Conservation (phyloP, 2,329 filamentous ascomycete genomes). For the Colletotrichum aenigma region DNA sequence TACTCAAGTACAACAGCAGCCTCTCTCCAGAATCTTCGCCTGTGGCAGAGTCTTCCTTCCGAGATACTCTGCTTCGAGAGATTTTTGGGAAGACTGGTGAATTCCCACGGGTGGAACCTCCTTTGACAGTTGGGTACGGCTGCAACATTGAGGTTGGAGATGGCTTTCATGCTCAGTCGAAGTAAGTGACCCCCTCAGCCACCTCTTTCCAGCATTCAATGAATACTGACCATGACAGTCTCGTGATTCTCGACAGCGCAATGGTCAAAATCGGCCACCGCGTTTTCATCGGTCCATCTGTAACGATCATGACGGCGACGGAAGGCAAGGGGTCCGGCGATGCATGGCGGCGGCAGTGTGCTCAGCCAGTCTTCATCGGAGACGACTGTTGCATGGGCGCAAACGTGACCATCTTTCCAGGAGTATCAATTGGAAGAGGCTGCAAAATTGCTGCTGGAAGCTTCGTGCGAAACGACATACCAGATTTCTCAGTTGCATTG, state of each 20-base stretch:
- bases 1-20: neutral
- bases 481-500: neutral
- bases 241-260: neutral
- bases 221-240: neutral
- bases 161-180: neutral
- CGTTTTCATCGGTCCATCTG: neutral
- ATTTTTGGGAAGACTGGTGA: neutral
- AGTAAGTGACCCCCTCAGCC: neutral
- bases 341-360: neutral
- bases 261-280: neutral
- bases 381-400: neutral
- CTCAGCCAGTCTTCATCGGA: neutral
- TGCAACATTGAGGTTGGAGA: neutral
- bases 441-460: neutral
- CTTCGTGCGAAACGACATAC: neutral
- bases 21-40: neutral
- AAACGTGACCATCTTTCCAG: neutral
- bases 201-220: accelerated
- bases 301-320: neutral
- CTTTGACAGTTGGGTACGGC: neutral
- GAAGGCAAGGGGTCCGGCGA: accelerated
- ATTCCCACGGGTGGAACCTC: neutral
- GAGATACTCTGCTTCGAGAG: neutral
- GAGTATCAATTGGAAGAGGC: neutral
- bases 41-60: neutral